phyloP scores from a whole-genome alignment of 345 rosid genomes.

The Pseudoturritis turrita region DNA sequence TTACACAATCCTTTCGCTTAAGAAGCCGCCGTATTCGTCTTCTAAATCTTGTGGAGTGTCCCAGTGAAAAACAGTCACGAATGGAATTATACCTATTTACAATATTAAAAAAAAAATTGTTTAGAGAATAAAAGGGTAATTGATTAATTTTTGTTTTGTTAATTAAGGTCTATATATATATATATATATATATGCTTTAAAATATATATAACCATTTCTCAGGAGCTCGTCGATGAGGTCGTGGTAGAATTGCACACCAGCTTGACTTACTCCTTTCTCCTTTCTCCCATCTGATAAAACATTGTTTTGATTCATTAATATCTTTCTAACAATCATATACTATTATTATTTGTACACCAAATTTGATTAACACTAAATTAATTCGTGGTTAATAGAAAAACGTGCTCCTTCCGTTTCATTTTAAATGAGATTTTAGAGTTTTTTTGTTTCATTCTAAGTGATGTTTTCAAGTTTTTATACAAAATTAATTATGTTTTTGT shows the following conservation, averaged over 20 bases:
- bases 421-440: too few species aligned
- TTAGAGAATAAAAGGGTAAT: not conserved
- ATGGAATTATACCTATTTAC: constrained; percentile 16
- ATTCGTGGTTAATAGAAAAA: too few species aligned
- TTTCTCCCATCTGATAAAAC: constrained; percentile 35
- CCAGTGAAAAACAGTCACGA: constrained; percentile 31
- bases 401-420: too few species aligned
- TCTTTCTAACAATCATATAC: too few species aligned
- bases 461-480: too few species aligned
- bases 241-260: constrained; percentile 48
- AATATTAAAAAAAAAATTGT: not conserved
- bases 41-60: constrained; percentile 32
- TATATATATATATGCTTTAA: not conserved
- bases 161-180: not conserved
- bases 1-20: constrained; percentile 32
- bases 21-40: constrained; percentile 33
- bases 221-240: constrained; percentile 42
- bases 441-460: too few species aligned
- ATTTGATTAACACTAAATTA: too few species aligned
- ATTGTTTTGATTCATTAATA: not conserved
- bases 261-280: constrained; percentile 36
- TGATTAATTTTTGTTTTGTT: too few species aligned
- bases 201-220: constrained; percentile 26
- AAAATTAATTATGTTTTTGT: too few species aligned
- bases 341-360: too few species aligned